Evolutionary conservation across 2,329 filamentous ascomycete species (phyloP).

Genomic region (Cercospora sp.): DNA sequence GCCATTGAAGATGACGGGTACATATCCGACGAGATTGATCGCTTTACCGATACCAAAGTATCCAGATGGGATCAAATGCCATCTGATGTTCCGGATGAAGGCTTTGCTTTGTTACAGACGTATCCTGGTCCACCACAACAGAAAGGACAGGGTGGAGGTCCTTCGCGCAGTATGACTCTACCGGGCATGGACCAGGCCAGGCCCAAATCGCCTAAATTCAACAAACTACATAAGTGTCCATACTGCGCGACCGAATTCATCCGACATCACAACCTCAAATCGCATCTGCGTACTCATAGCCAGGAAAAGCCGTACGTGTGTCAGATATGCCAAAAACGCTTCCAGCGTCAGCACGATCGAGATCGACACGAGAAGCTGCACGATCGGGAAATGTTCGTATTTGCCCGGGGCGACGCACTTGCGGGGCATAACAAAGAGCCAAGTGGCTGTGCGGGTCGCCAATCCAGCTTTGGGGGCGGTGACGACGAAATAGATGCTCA

Average conservation of each 20-base stretch:
- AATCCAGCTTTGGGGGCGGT: conserved; percentile 83
- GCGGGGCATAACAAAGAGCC: conserved; percentile 94
- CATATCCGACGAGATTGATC: neutral
- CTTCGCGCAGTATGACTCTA: conserved; percentile 59
- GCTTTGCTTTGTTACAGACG: neutral
- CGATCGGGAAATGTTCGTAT: conserved; percentile 95
- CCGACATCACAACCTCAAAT: conserved; percentile 95
- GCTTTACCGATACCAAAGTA: neutral
- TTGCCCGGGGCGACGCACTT: conserved; percentile 90
- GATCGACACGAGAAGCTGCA: conserved; percentile 97
- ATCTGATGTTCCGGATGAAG: neutral
- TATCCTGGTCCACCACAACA: neutral
- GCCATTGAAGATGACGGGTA: neutral
- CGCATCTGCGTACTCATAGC: conserved; percentile 92
- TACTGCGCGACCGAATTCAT: conserved; percentile 98
- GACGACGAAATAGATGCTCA: no score
- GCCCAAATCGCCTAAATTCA: conserved; percentile 62
- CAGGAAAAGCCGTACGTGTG: conserved; percentile 98
- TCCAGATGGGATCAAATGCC: neutral
- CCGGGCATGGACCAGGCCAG: conserved; percentile 51
- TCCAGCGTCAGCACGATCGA: conserved; percentile 87
- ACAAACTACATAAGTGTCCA: conserved; percentile 93
- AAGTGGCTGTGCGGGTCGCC: conserved; percentile 88
- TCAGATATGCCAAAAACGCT: conserved; percentile 87
- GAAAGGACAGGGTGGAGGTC: conserved; percentile 44